Percentiles rank a stretch among this genome's conserved stretches.
Evolutionary conservation across 768 basidiomycete species (phyloP).

Genomic region (Leccinum olivaceopallidum): DNA sequence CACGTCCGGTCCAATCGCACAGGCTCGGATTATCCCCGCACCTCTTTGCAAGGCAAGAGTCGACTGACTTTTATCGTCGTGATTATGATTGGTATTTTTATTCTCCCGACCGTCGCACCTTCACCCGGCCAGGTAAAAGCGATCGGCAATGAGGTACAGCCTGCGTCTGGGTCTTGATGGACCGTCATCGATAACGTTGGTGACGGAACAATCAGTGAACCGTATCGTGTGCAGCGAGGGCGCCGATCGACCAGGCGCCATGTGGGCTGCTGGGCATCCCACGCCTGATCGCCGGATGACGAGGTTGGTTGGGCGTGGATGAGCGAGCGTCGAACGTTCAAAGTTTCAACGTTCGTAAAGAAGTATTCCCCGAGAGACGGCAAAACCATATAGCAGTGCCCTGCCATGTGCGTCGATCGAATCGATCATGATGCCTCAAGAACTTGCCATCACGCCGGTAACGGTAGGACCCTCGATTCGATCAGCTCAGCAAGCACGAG

Average conservation of each 20-base stretch:
- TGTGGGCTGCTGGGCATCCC: not conserved
- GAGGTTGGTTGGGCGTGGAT: not conserved
- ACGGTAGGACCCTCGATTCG: slow-evolving; percentile 51
- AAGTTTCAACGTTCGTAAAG: not conserved
- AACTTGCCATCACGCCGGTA: not conserved
- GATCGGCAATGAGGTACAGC: not conserved
- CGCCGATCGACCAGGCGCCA: not conserved
- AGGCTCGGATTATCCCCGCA: not conserved
- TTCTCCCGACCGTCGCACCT: not conserved
- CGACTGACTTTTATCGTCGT: not conserved
- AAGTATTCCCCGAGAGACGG: not conserved
- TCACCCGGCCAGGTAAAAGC: not conserved
- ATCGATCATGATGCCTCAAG: not conserved
- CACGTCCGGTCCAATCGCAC: slow-evolving; percentile 8
- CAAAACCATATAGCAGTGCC: not conserved
- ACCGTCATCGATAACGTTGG: not conserved
- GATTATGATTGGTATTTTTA: not conserved
- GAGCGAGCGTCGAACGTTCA: not conserved
- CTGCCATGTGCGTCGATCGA: not conserved
- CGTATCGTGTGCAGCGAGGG: not conserved
- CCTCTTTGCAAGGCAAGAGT: slow-evolving; percentile 2
- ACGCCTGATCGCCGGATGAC: not conserved
- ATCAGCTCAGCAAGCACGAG: slow-evolving; percentile 69
- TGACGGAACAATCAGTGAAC: not conserved
- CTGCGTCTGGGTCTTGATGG: not conserved